Evolutionary conservation across 148 eudicot species (phyloP).

Genomic region (Agrostemma githago): DNA sequence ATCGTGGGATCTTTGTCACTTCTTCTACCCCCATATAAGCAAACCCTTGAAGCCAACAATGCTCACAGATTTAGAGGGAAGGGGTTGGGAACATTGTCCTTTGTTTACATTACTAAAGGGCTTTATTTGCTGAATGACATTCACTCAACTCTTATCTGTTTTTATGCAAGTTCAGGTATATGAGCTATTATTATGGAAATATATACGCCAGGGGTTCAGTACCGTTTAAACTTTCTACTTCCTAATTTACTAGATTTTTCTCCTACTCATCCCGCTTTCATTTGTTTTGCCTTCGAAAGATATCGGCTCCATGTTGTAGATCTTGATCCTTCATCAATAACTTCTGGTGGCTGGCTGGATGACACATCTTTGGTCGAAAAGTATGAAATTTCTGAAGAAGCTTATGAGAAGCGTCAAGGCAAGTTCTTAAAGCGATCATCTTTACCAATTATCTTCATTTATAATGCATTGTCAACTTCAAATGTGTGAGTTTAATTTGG

Average conservation of each 20-base stretch:
- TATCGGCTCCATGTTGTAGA: constrained; percentile 78
- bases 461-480: neutral
- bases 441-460: neutral
- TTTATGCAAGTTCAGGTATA: neutral
- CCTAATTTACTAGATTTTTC: constrained; percentile 9
- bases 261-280: neutral
- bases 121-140: too few relatives aligned
- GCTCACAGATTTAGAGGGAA: too few relatives aligned
- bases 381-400: constrained; percentile 85
- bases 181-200: neutral
- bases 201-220: neutral
- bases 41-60: too few relatives aligned
- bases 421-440: constrained; percentile 15
- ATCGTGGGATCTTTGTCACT: too few relatives aligned
- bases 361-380: constrained; percentile 91
- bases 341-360: constrained; percentile 95
- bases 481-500: neutral
- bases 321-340: constrained; percentile 87
- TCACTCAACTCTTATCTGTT: neutral
- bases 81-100: too few relatives aligned
- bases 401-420: constrained; percentile 70
- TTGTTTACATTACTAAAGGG: too few relatives aligned
- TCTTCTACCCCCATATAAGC: too few relatives aligned
- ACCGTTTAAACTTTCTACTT: neutral
- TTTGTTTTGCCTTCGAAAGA: constrained; percentile 29